Conservation (phyloP, 106 monocot species). For the Apostasia shenzhenica region DNA sequence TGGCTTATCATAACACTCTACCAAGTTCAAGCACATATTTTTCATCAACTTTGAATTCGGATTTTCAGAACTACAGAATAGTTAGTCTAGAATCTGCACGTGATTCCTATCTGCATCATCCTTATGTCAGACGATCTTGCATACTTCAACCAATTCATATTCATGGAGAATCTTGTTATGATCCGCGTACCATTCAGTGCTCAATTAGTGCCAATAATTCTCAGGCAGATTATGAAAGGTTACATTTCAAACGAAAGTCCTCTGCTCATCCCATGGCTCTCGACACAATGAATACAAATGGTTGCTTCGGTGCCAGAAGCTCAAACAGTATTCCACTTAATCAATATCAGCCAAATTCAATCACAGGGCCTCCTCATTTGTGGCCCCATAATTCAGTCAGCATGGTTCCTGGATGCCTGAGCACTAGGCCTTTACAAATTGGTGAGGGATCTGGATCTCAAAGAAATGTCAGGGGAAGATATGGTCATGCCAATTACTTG, state of each 20-base stretch:
- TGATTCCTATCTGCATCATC: constrained; percentile 8
- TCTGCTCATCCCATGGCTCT: constrained; percentile 4
- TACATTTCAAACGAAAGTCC: constrained; percentile 36
- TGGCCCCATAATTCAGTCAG: constrained; percentile 10
- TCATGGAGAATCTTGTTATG: constrained; percentile 2
- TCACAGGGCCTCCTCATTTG: constrained; percentile 16
- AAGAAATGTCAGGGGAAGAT: constrained; percentile 57
- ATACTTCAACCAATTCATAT: constrained; percentile 13
- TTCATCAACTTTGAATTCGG: constrained; percentile 15
- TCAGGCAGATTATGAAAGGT: constrained; percentile 16
- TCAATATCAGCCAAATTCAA: constrained; percentile 13
- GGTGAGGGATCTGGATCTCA: constrained; percentile 43
- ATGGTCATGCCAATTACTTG: constrained; percentile 11
- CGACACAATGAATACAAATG: constrained; percentile 11
- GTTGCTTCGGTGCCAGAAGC: constrained; percentile 27
- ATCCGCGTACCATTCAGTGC: constrained; percentile 1
- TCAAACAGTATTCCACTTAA: constrained; percentile 26
- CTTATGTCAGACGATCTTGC: constrained; percentile 16
- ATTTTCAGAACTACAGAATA: constrained; percentile 2
- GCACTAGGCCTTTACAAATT: constrained; percentile 5
- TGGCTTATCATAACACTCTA: constrained; percentile 7
- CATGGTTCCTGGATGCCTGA: constrained; percentile 5
- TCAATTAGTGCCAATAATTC: constrained; percentile 7
- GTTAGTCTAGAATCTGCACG: constrained; percentile 3
- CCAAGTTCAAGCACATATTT: constrained; percentile 9